Evolutionary conservation across 2,329 filamentous ascomycete species (phyloP), one percentile per base, ranked within the genome.

Genomic region (Aspergillus pseudoterreus): DNA sequence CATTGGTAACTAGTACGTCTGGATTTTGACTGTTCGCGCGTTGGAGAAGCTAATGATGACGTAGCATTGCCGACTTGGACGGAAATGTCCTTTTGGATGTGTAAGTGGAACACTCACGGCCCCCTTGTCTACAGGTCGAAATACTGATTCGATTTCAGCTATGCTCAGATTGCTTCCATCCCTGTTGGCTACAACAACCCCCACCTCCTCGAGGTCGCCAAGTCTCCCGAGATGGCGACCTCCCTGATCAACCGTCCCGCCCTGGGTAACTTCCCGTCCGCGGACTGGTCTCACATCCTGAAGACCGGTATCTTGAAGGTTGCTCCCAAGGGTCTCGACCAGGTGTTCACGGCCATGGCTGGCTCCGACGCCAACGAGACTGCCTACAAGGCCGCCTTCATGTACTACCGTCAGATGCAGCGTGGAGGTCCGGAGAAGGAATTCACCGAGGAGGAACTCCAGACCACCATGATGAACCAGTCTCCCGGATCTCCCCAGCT

Each of bases 311-410:
- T 95, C 56, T 83, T 96, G 61, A 85, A 82, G 64, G 90, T 89
- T 45, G 90, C 91, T 0, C 92, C 91, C 53, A 87, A 86, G 69
- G 91, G 91, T 32, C 76, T 92, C 57, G 76, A 91, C 78, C 88
- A 96, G 72, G 90, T 96, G 62, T 95, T 95, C 76, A 96, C 91
- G 15, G 90, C 87, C 58, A 87, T 90, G 78, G 84, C 90, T 49
- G 91, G 91, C 55, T 95, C 90, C 17, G 91, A 96, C 66, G 91
- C 91, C 73, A 96, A 96, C 75, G 92, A 96, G 77, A 88, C 89
- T 32, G 92, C 92, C 41, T 96, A 90, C 82, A 96, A 96, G 77
- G 91, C 91, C 8, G 91, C 92, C 45, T 96, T 96, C 77, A 96
- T 96, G 86, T 95, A 87, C 81, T 86, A 87, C 66, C 85, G 88